phyloP scores from a whole-genome alignment of 768 basidiomycete species.

The Tylopilus plumbeoviolaceoides region DNA sequence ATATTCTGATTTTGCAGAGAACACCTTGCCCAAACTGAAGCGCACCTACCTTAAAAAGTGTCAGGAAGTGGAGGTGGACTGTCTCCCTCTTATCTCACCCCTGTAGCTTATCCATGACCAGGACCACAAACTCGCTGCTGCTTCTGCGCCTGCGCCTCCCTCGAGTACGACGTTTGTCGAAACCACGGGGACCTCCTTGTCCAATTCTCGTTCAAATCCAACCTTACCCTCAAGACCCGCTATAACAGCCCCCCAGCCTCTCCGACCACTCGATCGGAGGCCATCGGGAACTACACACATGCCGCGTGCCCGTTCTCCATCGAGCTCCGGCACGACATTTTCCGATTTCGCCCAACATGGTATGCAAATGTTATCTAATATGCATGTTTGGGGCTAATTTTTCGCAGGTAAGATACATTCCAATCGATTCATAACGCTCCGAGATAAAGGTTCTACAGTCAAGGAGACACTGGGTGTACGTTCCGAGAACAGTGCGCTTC shows the following conservation, averaged over 20 bases:
- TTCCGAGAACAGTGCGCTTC: conserved; percentile 60
- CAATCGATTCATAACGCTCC: conserved; percentile 79
- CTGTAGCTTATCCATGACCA: conserved; percentile 26
- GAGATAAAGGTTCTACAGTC: conserved; percentile 69
- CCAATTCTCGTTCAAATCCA: conserved; percentile 43
- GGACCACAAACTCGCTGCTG: conserved; percentile 59
- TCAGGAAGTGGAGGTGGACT: conserved; percentile 76
- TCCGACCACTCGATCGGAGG: conserved; percentile 70
- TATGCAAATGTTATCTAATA: conserved; percentile 6
- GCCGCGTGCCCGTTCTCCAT: conserved; percentile 70
- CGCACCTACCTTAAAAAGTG: conserved; percentile 78
- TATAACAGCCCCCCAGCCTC: conserved; percentile 69
- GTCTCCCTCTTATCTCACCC: conserved; percentile 1
- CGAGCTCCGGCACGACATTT: conserved; percentile 74
- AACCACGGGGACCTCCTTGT: conserved; percentile 25
- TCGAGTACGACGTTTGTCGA: conserved; percentile 34
- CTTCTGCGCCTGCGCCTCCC: conserved; percentile 29
- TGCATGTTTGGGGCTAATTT: background rate
- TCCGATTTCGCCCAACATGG: conserved; percentile 88
- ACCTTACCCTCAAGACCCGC: conserved; percentile 45
- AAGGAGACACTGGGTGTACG: conserved; percentile 59
- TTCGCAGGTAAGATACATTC: conserved; percentile 75
- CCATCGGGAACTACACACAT: conserved; percentile 57
- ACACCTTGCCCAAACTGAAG: conserved; percentile 76
- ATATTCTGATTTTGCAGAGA: conserved; percentile 81